A percentile compares a stretch with the other conserved stretches of the same genome.
phyloP scores from a whole-genome alignment of 2,329 filamentous ascomycete species.

The Xylaria hypoxylon region DNA sequence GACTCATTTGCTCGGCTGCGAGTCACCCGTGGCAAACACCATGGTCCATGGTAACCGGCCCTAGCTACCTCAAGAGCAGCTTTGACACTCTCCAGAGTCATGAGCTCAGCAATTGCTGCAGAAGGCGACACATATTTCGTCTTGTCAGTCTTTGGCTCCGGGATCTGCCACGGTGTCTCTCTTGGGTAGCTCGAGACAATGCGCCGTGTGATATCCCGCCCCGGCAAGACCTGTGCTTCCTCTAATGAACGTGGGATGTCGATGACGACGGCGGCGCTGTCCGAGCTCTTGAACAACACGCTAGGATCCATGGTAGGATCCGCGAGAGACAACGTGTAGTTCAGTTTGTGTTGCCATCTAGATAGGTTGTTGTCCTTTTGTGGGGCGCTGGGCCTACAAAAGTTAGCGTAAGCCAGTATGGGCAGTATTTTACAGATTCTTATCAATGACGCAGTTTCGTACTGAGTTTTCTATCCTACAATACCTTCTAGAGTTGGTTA shows the following conservation, averaged over 20 bases:
- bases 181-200: constrained; percentile 60
- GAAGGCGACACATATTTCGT: constrained; percentile 52
- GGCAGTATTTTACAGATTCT: not conserved
- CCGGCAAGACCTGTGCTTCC: constrained; percentile 67
- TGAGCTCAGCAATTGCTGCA: constrained; percentile 65
- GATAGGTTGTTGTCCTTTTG: constrained; percentile 3
- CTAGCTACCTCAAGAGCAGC: constrained; percentile 57
- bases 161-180: constrained; percentile 61
- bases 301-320: constrained; percentile 44
- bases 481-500: too few relatives aligned
- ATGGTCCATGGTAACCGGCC: constrained; percentile 55
- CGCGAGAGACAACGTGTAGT: constrained; percentile 1
- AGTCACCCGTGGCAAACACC: constrained; percentile 58
- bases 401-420: not conserved
- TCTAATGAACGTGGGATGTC: constrained; percentile 79
- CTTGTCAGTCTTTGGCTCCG: constrained; percentile 64
- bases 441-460: constrained; percentile 20
- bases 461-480: not conserved
- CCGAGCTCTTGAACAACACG: constrained; percentile 66
- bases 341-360: not conserved
- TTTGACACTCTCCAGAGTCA: constrained; percentile 61
- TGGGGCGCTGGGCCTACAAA: constrained; percentile 12
- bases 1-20: constrained; percentile 25
- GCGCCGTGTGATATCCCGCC: constrained; percentile 53
- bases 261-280: constrained; percentile 66